Conservation (phyloP, 345 rosid species). For the Melastoma malabathricum region DNA sequence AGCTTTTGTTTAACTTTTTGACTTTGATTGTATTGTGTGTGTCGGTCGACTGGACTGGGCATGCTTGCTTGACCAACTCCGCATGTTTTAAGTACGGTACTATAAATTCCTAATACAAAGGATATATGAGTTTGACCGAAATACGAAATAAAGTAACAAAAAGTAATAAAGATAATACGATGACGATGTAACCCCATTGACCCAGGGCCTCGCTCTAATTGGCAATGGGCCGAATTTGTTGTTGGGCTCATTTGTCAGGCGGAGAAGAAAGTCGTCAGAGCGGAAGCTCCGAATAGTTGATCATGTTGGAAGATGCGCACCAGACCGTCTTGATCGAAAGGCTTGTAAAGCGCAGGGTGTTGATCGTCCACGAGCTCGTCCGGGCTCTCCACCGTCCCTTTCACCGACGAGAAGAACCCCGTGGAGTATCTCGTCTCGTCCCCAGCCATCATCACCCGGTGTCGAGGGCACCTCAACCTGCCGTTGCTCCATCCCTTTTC, state of each 20-base stretch:
- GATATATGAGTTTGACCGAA: too few species aligned
- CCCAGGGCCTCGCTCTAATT: too few species aligned
- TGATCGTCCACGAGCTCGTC: slow-evolving; percentile 16
- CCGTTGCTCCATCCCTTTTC: slow-evolving; percentile 5
- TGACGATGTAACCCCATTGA: too few species aligned
- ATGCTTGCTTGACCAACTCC: too few species aligned
- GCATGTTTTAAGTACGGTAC: too few species aligned
- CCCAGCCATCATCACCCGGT: slow-evolving; percentile 4
- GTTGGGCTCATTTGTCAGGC: background rate
- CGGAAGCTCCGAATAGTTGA: background rate
- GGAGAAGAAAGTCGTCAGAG: slow-evolving; percentile 11
- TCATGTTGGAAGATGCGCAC: background rate
- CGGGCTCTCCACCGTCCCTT: slow-evolving; percentile 9
- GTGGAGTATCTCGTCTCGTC: slow-evolving; percentile 8
- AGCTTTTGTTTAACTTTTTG: too few species aligned
- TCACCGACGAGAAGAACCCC: slow-evolving; percentile 12
- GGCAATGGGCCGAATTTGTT: too few species aligned
- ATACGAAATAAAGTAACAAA: too few species aligned
- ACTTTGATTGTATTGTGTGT: too few species aligned
- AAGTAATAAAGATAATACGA: too few species aligned
- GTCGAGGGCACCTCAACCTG: background rate
- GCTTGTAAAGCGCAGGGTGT: slow-evolving; percentile 16
- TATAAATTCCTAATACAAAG: too few species aligned
- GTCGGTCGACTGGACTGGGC: too few species aligned
- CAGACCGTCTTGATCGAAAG: slow-evolving; percentile 11